Conservation (phyloP, 768 basidiomycete genomes). For the Podaxis sp. region DNA sequence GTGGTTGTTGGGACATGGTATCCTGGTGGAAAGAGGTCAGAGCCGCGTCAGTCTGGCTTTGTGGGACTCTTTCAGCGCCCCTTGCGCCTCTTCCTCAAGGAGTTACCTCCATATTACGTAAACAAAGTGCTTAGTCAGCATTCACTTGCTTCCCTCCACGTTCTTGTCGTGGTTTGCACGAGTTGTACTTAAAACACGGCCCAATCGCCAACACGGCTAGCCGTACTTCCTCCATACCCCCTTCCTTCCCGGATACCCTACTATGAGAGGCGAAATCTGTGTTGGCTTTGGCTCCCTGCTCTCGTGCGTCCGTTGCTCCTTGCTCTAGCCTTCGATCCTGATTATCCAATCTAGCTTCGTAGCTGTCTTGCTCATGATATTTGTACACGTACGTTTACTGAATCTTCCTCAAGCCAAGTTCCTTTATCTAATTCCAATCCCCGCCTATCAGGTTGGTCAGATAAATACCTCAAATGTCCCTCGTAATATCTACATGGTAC, state of each 20-base stretch:
- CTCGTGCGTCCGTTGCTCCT: constrained; percentile 45
- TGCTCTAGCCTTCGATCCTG: constrained; percentile 15
- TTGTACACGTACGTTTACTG: constrained; percentile 63
- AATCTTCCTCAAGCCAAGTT: constrained; percentile 1
- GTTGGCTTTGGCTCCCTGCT: constrained; percentile 67
- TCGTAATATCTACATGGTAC: constrained; percentile 69
- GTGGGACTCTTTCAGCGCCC: constrained; percentile 3
- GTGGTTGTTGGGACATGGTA: constrained; percentile 20
- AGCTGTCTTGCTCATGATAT: constrained; percentile 66
- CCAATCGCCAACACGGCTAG: constrained; percentile 13
- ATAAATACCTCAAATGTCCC: constrained; percentile 74
- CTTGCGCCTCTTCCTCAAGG: background rate
- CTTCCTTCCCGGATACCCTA: constrained; percentile 14
- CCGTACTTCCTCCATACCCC: constrained; percentile 17
- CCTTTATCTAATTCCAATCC: constrained; percentile 16
- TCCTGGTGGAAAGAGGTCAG: constrained; percentile 12
- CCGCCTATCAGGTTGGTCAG: constrained; percentile 64
- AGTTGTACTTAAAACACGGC: constrained; percentile 11
- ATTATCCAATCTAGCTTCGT: constrained; percentile 31
- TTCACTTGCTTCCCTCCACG: constrained; percentile 18
- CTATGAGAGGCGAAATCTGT: constrained; percentile 74
- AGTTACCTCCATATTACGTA: constrained; percentile 2
- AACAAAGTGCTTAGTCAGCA: background rate
- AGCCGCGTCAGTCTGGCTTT: background rate
- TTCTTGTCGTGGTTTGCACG: constrained; percentile 24